Evolutionary conservation across 164 flowering plant genomes (phyloP).

Genomic region (Magnolia sinica): DNA sequence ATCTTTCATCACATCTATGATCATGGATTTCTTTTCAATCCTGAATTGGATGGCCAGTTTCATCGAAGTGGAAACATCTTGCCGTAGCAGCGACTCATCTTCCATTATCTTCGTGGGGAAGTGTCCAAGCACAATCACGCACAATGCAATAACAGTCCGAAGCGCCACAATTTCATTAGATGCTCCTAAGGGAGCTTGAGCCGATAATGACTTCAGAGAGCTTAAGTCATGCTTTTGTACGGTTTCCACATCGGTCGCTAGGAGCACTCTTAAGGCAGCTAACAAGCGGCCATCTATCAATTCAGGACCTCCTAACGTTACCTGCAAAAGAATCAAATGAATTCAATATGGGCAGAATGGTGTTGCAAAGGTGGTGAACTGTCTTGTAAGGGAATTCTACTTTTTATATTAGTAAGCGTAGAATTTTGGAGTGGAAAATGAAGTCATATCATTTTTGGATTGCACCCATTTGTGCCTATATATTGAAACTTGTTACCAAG

Average conservation of each 20-base stretch:
- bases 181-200: slow-evolving; percentile 77
- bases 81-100: slow-evolving; percentile 55
- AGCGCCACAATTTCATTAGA: slow-evolving; percentile 58
- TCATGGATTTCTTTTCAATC: slow-evolving; percentile 78
- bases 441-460: no score
- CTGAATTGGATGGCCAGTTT: slow-evolving; percentile 67
- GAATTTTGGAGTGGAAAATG: neutral
- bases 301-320: slow-evolving; percentile 73
- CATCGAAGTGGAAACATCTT: slow-evolving; percentile 39
- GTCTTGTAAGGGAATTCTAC: neutral
- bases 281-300: slow-evolving; percentile 77
- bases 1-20: slow-evolving; percentile 68
- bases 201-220: slow-evolving; percentile 56
- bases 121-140: slow-evolving; percentile 65
- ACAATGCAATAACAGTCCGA: slow-evolving; percentile 69
- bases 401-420: no score
- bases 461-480: no score
- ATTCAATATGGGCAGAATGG: neutral
- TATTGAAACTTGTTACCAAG: no score
- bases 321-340: slow-evolving; percentile 34
- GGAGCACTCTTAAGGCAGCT: slow-evolving; percentile 80
- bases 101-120: slow-evolving; percentile 89
- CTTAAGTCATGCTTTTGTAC: slow-evolving; percentile 50
- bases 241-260: slow-evolving; percentile 43
- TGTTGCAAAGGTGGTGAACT: neutral